phyloP scores from a whole-genome alignment of 148 eudicot genomes.

The Mesembryanthemum crystallinum region DNA sequence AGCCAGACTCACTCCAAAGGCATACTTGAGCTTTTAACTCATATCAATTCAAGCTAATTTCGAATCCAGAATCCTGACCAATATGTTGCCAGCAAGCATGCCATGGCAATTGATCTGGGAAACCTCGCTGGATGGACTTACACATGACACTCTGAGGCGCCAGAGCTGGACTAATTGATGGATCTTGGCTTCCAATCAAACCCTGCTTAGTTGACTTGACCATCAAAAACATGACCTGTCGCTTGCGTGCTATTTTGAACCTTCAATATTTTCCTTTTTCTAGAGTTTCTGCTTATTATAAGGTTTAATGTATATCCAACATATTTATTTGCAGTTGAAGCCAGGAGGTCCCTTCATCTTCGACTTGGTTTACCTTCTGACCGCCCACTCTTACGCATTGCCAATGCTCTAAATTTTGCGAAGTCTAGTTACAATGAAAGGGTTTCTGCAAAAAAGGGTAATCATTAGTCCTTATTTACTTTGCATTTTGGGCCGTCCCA shows the following conservation, averaged over 20 bases:
- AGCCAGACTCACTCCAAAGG: not conserved
- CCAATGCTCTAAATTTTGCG: constrained; percentile 67
- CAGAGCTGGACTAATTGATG: no score
- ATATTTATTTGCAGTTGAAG: constrained; percentile 57
- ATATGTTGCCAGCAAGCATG: constrained; percentile 7
- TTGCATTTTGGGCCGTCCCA: not conserved
- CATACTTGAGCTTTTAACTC: not conserved
- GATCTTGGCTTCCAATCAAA: not conserved
- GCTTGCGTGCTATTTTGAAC: no score
- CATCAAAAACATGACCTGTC: not conserved
- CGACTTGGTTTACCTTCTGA: constrained; percentile 86
- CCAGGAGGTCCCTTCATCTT: constrained; percentile 79
- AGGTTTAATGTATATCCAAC: constrained; percentile 5
- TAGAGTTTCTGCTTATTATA: not conserved
- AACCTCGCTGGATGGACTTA: not conserved
- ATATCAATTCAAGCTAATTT: no score
- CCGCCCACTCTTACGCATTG: constrained; percentile 89
- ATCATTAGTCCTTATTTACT: constrained; percentile 6
- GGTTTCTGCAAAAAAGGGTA: constrained; percentile 56
- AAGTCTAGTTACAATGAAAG: constrained; percentile 34
- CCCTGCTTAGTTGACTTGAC: not conserved
- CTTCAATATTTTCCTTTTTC: not conserved
- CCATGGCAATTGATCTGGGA: not conserved
- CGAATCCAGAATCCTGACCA: not conserved
- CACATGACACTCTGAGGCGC: no score